Conservation (phyloP, 345 rosid species). For the Jatropha curcas region DNA sequence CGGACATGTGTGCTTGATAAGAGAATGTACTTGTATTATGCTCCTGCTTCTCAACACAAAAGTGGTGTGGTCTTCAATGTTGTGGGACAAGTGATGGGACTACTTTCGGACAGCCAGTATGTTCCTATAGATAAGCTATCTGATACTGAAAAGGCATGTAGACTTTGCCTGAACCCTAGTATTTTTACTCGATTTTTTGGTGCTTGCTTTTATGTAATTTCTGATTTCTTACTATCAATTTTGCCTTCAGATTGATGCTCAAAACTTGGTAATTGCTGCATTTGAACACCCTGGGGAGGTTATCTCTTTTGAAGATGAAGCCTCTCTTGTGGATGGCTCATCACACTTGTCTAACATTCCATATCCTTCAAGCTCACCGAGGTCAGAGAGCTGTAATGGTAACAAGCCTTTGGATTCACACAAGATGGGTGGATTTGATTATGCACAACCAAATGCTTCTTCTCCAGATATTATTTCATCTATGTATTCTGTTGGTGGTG, state of each 20-base stretch:
- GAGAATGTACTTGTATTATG: constrained; percentile 57
- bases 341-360: constrained; percentile 36
- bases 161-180: constrained; percentile 14
- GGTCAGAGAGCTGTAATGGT: constrained; percentile 41
- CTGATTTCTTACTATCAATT: constrained; percentile 19
- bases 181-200: background rate
- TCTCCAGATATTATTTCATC: constrained; percentile 72
- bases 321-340: constrained; percentile 44
- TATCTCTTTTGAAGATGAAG: constrained; percentile 60
- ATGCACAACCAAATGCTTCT: constrained; percentile 46
- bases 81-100: constrained; percentile 84
- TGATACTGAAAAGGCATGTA: constrained; percentile 77
- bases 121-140: constrained; percentile 65
- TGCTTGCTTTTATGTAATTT: constrained; percentile 18
- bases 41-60: constrained; percentile 59
- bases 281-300: constrained; percentile 65
- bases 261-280: constrained; percentile 62
- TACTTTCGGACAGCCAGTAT: constrained; percentile 68
- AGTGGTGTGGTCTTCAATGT: constrained; percentile 86
- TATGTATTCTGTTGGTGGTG: constrained; percentile 51
- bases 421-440: constrained; percentile 57
- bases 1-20: constrained; percentile 74
- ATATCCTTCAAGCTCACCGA: constrained; percentile 40
- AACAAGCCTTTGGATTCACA: constrained; percentile 44
- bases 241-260: constrained; percentile 66